A percentile compares a stretch with the other conserved stretches of the same genome.
phyloP scores from a whole-genome alignment of 129 eudicot genomes.

The Arctium minus region DNA sequence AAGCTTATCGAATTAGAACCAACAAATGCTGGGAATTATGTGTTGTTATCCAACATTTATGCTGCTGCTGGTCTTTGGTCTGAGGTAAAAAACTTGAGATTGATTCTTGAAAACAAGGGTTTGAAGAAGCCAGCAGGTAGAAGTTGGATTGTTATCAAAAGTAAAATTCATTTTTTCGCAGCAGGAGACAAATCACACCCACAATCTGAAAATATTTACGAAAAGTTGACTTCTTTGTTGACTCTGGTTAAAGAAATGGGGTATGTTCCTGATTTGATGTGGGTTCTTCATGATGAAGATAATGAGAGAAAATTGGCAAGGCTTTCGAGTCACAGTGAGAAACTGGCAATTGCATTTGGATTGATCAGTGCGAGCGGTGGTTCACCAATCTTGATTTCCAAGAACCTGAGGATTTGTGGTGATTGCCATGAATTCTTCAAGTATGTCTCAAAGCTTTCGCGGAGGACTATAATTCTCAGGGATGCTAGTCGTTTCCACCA shows the following conservation, averaged over 20 bases:
- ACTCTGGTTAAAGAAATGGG: slow-evolving; percentile 34
- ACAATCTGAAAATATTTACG: slow-evolving; percentile 29
- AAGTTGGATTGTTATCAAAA: slow-evolving; percentile 57
- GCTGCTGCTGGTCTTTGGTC: slow-evolving; percentile 60
- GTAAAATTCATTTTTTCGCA: slow-evolving; percentile 40
- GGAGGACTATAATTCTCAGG: slow-evolving; percentile 41
- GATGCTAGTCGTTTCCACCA: slow-evolving; percentile 56
- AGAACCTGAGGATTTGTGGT: slow-evolving; percentile 59
- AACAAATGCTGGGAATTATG: slow-evolving; percentile 54
- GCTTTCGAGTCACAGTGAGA: slow-evolving; percentile 51
- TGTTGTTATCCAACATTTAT: slow-evolving; percentile 52
- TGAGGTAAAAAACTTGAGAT: slow-evolving; percentile 41
- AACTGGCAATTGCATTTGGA: slow-evolving; percentile 49
- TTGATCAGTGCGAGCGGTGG: slow-evolving; percentile 30
- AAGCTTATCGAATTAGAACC: slow-evolving; percentile 55
- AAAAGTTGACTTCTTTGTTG: slow-evolving; percentile 41
- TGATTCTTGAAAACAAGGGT: slow-evolving; percentile 33
- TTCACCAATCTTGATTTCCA: slow-evolving; percentile 35
- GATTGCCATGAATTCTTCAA: slow-evolving; percentile 53
- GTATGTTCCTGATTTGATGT: slow-evolving; percentile 54
- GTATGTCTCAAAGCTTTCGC: slow-evolving; percentile 33
- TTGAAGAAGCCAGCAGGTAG: slow-evolving; percentile 53
- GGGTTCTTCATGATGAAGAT: slow-evolving; percentile 58
- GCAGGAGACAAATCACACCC: slow-evolving; percentile 55
- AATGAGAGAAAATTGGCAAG: slow-evolving; percentile 42